Evolutionary conservation across 768 basidiomycete species (phyloP).

Genomic region (Collybia sordida): DNA sequence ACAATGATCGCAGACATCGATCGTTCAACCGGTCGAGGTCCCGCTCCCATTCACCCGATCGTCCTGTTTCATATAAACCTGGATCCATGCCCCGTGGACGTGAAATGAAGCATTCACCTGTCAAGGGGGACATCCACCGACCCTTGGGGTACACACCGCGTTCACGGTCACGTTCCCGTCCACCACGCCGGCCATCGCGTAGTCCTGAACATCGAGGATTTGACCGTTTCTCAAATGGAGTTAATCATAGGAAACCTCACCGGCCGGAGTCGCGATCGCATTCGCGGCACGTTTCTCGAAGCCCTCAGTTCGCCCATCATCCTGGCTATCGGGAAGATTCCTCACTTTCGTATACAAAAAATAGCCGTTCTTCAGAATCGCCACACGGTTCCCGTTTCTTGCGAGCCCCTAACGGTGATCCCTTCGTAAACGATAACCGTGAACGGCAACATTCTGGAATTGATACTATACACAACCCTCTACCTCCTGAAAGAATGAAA

Average conservation of each 20-base stretch:
- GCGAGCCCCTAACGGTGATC: not conserved
- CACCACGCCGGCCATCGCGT: too few species aligned
- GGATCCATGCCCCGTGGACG: not conserved
- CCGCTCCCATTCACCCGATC: not conserved
- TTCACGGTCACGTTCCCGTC: too few species aligned
- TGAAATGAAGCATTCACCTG: too few species aligned
- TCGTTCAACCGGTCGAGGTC: not conserved
- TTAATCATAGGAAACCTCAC: too few species aligned
- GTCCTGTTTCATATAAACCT: not conserved
- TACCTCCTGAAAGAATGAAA: too few species aligned
- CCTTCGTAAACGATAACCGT: not conserved
- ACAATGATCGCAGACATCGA: not conserved
- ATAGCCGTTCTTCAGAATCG: not conserved
- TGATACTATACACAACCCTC: not conserved
- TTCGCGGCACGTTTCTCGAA: too few species aligned
- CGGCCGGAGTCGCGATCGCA: too few species aligned
- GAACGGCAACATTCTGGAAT: too few species aligned
- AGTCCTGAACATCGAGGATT: too few species aligned
- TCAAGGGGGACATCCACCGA: too few species aligned
- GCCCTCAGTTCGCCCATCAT: not conserved
- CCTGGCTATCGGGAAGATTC: not conserved
- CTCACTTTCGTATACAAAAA: not conserved
- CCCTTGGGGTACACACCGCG: too few species aligned
- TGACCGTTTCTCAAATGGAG: too few species aligned
- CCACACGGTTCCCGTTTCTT: not conserved